A percentile compares a stretch with the other conserved stretches of the same genome.
Evolutionary conservation across 192 early-diverging fungal species (phyloP).

Genomic region (Cladochytrium replicatum): DNA sequence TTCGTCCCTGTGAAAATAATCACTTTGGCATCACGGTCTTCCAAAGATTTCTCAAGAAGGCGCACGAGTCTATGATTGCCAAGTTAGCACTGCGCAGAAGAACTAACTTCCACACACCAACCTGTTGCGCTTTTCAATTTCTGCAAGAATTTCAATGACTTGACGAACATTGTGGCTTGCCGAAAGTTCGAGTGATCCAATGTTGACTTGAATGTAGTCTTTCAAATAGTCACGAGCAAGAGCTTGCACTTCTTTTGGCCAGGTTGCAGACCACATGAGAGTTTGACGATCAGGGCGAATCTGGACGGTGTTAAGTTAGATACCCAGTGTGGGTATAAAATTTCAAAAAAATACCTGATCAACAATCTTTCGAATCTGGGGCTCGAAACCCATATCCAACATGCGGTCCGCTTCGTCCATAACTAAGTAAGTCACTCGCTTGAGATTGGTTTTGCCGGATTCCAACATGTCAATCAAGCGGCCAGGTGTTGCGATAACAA

Average conservation of each 20-base stretch:
- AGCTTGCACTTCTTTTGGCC: conserved; percentile 92
- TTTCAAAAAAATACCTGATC: conserved; percentile 47
- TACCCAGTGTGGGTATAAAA: not conserved
- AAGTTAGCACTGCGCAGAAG: too few relatives aligned
- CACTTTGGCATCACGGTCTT: conserved; percentile 23
- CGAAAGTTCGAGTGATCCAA: conserved; percentile 87
- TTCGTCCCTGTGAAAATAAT: conserved; percentile 49
- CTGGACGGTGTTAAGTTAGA: conserved; percentile 8
- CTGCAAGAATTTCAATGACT: conserved; percentile 78
- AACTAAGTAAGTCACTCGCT: conserved; percentile 92
- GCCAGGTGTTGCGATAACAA: conserved; percentile 96
- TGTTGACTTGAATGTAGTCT: conserved; percentile 93
- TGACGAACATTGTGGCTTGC: conserved; percentile 89
- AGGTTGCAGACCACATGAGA: conserved; percentile 98
- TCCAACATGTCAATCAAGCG: conserved; percentile 96
- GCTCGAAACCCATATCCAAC: conserved; percentile 99
- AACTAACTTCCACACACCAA: conserved; percentile 13
- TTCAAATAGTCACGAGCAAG: conserved; percentile 84
- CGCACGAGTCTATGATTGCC: conserved; percentile 30
- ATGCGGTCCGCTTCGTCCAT: conserved; percentile 98
- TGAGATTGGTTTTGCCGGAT: conserved; percentile 76
- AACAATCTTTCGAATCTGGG: conserved; percentile 95
- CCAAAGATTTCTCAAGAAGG: conserved; percentile 29
- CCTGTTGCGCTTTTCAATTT: conserved; percentile 78
- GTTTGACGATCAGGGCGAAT: conserved; percentile 97